Conservation (phyloP, 1,284 basidiomycete species). For the Xerocomus minutiporus region DNA sequence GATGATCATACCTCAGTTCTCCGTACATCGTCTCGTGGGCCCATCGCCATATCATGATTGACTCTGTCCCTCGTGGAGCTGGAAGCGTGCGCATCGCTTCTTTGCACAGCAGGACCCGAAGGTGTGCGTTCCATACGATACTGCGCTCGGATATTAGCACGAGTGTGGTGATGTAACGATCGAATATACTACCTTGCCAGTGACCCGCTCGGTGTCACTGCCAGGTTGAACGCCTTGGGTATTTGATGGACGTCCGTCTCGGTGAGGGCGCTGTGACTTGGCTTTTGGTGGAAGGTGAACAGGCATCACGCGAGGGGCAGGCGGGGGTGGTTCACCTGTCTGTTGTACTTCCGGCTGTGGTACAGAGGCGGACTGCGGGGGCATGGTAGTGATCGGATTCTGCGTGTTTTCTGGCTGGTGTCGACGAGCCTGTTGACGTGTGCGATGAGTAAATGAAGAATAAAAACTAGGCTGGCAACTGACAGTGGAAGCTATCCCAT, state of each 20-base stretch:
- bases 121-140: constrained; percentile 32
- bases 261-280: constrained; percentile 31
- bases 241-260: constrained; percentile 26
- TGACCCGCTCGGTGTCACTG: constrained; percentile 29
- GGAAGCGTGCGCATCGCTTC: constrained; percentile 25
- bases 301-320: constrained; percentile 36
- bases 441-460: constrained; percentile 7
- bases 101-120: constrained; percentile 32
- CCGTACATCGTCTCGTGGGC: constrained; percentile 27
- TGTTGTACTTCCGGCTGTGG: constrained; percentile 24
- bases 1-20: constrained; percentile 26
- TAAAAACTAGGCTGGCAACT: constrained; percentile 19
- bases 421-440: constrained; percentile 27
- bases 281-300: constrained; percentile 36
- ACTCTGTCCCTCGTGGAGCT: constrained; percentile 28
- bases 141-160: constrained; percentile 24
- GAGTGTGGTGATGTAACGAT: constrained; percentile 7
- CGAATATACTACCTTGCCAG: constrained; percentile 25
- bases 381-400: constrained; percentile 24
- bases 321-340: constrained; percentile 34
- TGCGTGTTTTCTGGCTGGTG: constrained; percentile 29
- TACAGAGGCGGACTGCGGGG: constrained; percentile 14
- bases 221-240: constrained; percentile 32
- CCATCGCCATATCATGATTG: constrained; percentile 22
- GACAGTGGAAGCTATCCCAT: constrained; percentile 27